Base-by-base conservation (phyloP, 108 stramenopile species). In the Skeletonema marinoi region DNA sequence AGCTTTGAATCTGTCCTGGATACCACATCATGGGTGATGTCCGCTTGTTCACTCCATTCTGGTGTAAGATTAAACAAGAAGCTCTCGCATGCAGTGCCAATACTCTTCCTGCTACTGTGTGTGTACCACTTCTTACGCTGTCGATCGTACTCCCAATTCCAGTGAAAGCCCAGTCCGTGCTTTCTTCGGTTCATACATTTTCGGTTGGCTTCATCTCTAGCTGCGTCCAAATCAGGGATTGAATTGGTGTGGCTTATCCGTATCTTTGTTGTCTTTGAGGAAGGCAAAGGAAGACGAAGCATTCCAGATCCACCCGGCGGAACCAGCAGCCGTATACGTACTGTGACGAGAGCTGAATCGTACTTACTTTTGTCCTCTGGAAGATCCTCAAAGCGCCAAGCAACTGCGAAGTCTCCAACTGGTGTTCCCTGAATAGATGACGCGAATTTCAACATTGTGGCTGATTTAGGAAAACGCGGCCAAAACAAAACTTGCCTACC, bases 301-400 rank as follows among this genome's bases (percentile, higher is more conserved):
- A 29, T 31, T 62, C 65, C 72, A 50, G 60, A 19, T 13, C 38
- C 78, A 31, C 72, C 65, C 16, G 78, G 78, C 8, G 71, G 78
- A 0, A 80, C 44, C 29, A 80, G 60, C 0, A 80, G 12, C 41
- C 78, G n/a, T 14, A 80, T 80, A 2, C 71, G 71, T 13, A 80
- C 67, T 0, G 12, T 73, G 36, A 80, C 78, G 46, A 68, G 8
- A 64, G 78, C 66, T 19, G 78, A 80, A 31, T 80, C 58, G 33
- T 73, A 73, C 2, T 68, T 2, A 9, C 38, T 61, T 19, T 62
- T 66, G 21, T 73, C 61, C 1, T 62, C 36, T 21, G 78, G 78
- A 9, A 80, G 72, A 48, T 51, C 25, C 63, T 80, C 78, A 32
- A 80, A 80, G 16, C 78, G 64, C 78, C 78, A 80, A 50, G 78